Conservation (phyloP, 108 stramenopile genomes). For the Nitzschia sp. region DNA sequence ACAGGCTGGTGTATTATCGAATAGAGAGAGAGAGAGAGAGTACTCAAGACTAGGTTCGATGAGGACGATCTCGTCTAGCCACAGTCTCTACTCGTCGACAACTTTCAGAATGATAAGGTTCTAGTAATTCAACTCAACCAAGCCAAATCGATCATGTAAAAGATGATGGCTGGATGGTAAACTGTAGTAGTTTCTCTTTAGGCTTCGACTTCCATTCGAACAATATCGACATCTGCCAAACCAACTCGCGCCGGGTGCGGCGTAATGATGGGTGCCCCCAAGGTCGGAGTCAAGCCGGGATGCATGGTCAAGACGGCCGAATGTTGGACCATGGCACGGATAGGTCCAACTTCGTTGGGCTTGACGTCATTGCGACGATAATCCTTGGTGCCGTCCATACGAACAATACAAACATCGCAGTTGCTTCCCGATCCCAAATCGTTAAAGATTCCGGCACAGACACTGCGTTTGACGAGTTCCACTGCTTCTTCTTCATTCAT, state of each 20-base stretch:
- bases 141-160: too few species aligned
- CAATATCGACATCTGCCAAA: slow-evolving; percentile 59
- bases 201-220: slow-evolving; percentile 38
- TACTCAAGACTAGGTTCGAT: too few species aligned
- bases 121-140: too few species aligned
- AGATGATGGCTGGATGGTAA: too few species aligned
- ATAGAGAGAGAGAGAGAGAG: too few species aligned
- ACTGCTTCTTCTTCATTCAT: slow-evolving; percentile 92
- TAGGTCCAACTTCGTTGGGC: slow-evolving; percentile 72
- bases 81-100: too few species aligned
- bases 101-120: too few species aligned
- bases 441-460: slow-evolving; percentile 96
- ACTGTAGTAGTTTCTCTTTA: slow-evolving; percentile 6
- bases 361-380: slow-evolving; percentile 73
- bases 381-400: slow-evolving; percentile 70
- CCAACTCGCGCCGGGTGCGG: slow-evolving; percentile 56
- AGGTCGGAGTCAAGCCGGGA: slow-evolving; percentile 75
- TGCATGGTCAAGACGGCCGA: slow-evolving; percentile 64
- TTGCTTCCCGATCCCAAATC: slow-evolving; percentile 96
- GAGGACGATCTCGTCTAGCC: too few species aligned
- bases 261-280: slow-evolving; percentile 46
- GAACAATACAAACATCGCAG: slow-evolving; percentile 92
- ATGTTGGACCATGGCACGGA: slow-evolving; percentile 60
- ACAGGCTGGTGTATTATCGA: too few species aligned
- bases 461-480: slow-evolving; percentile 89